Evolutionary conservation across 352 stramenopile species (phyloP), one percentile per base, ranked within the genome.

Genomic region (Phytophthora constricta): DNA sequence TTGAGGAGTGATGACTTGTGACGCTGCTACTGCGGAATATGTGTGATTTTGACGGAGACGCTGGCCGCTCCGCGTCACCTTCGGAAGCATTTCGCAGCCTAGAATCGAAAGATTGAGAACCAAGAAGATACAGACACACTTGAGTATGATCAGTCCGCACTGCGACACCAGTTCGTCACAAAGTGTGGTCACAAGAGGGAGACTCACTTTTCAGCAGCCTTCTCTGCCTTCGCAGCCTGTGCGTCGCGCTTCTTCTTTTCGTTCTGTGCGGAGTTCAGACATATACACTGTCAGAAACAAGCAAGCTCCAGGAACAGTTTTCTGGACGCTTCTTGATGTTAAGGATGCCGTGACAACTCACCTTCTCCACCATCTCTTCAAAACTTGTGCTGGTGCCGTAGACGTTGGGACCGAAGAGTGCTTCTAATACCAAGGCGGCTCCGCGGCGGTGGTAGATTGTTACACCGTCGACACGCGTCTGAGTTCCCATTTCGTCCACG

Each of bases 391-490:
- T 83, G 23, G 57, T 69, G 26, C 87, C 87, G 68, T 89, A 93
- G 16, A 92, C 77, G 11, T 79, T 70, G 0, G 69, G 16, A 1
- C 87, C 84, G 57, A 93, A 93, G 22, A 92, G 54, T 4, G 79
- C 73, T 28, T 86, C 86, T 22, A 95, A 72, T n/a, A 91, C 80
- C n/a, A 93, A 68, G 5, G 68, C 66, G 5, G 85, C 87, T 11
- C 87, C 85, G n/a, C 84, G 84, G 23, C 85, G 82, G 48, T 92
- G 86, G 60, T 97, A 97, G n/a, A 96, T 86, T 0, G 89, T 93
- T 23, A 96, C 83, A 7, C 88, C 88, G 45, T 97, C 88, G 2
- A 89, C 87, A 39, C 86, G 74, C 33, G 82, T 96, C 64, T 87
- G 80, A 4, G 23, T 77, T 20, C 72, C 85, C 87, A 93, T 94